Percentiles rank a stretch among this genome's conserved stretches.
phyloP scores from a whole-genome alignment of 179 eudicot species.

The Beta corolliflora region DNA sequence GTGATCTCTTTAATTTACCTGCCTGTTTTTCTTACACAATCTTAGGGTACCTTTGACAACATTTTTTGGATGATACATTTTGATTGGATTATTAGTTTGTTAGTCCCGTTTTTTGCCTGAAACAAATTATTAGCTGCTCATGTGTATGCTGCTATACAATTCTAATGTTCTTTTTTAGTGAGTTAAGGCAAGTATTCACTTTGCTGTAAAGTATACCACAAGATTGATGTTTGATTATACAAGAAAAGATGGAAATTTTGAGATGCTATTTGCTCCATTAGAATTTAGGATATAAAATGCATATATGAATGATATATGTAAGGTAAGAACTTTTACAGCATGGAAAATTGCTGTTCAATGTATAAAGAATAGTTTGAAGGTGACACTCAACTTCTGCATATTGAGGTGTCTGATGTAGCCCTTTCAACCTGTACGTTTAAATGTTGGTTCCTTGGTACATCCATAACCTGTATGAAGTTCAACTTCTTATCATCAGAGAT shows the following conservation, averaged over 20 bases:
- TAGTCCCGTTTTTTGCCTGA: not conserved
- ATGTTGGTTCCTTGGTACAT: not conserved
- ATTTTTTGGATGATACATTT: not conserved
- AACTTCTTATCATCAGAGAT: conserved; percentile 15
- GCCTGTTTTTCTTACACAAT: not conserved
- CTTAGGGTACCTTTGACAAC: not conserved
- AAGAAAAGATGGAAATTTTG: not conserved
- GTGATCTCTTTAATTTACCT: not conserved
- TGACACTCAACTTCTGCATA: not conserved
- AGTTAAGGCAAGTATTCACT: not conserved
- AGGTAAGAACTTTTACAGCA: not conserved
- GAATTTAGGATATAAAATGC: not conserved
- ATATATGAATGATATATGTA: not conserved
- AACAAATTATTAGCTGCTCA: not conserved
- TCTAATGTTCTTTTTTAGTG: not conserved
- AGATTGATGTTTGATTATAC: not conserved
- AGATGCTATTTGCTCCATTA: not conserved
- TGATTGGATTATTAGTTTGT: not conserved
- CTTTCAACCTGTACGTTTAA: not conserved
- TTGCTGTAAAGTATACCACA: not conserved
- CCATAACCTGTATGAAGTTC: conserved; percentile 8
- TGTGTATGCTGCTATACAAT: not conserved
- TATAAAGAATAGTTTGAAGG: not conserved
- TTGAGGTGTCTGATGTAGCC: not conserved
- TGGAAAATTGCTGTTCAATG: too few relatives aligned